A percentile compares a stretch with the other conserved stretches of the same genome.
These are phyloP conservation scores for Microcyclosporella mali DNA, from an alignment of 2,329 filamentous ascomycete genomes.

Conservation along the genomic window DNA sequence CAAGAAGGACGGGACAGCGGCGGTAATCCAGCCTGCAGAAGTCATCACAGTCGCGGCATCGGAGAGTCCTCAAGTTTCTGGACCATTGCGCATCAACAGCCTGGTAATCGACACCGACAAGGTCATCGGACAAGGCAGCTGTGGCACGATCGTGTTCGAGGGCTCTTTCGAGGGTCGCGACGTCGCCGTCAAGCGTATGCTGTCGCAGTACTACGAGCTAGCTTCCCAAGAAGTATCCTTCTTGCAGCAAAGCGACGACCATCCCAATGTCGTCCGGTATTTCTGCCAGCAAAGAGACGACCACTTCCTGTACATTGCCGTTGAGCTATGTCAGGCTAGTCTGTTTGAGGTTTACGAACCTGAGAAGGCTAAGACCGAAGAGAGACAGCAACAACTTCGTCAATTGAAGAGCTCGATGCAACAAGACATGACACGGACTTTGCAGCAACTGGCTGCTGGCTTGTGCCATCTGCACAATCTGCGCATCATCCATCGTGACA, in stretches of 20 bases:
- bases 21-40: slow-evolving; percentile 29
- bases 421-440: slow-evolving; percentile 67
- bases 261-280: slow-evolving; percentile 94
- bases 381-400: slow-evolving; percentile 31
- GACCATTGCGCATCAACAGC: slow-evolving; percentile 54
- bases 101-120: slow-evolving; percentile 55
- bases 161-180: slow-evolving; percentile 86
- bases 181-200: slow-evolving; percentile 93
- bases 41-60: slow-evolving; percentile 40
- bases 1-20: slow-evolving; percentile 21
- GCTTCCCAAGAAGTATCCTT: slow-evolving; percentile 89
- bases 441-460: slow-evolving; percentile 86
- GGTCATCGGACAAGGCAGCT: slow-evolving; percentile 71
- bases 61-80: slow-evolving; percentile 38
- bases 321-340: slow-evolving; percentile 90
- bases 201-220: slow-evolving; percentile 92
- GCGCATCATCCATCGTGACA: slow-evolving; percentile 91
- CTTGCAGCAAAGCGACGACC: slow-evolving; percentile 87
- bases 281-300: slow-evolving; percentile 84
- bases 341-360: slow-evolving; percentile 89
- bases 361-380: slow-evolving; percentile 58
- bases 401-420: slow-evolving; percentile 67
- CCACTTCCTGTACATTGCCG: slow-evolving; percentile 90
- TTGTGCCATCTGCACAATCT: slow-evolving; percentile 83
- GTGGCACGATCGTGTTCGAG: slow-evolving; percentile 92